phyloP scores from a whole-genome alignment of 2,329 filamentous ascomycete species.

The Sporothrix euskadiensis region DNA sequence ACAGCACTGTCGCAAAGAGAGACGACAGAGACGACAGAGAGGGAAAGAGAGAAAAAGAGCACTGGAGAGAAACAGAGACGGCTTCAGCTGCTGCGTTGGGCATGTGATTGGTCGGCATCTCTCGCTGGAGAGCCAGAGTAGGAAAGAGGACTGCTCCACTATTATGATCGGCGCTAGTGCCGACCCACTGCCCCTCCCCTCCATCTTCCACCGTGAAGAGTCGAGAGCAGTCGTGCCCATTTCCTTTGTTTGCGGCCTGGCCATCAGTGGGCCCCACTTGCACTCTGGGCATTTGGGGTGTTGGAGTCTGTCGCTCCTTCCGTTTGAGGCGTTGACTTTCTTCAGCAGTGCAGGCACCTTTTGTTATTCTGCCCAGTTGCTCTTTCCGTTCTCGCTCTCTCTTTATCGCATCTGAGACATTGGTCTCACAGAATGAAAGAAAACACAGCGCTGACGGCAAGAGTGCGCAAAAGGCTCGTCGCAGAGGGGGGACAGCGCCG shows the following conservation, averaged over 20 bases:
- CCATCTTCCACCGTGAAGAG: not conserved
- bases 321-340: not conserved
- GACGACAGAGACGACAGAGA: not conserved
- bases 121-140: not conserved
- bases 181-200: not conserved
- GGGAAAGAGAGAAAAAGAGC: not conserved
- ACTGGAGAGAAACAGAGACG: not conserved
- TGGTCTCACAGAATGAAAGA: not conserved
- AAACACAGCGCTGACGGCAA: not conserved
- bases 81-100: not conserved
- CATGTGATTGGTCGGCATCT: constrained; percentile 10
- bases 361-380: not conserved
- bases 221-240: not conserved
- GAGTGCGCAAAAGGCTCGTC: not conserved
- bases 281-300: not conserved
- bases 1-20: not conserved
- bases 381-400: not conserved
- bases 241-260: not conserved
- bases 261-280: not conserved
- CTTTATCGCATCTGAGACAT: constrained; percentile 10
- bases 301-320: not conserved
- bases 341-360: not conserved
- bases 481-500: not conserved
- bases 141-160: not conserved
- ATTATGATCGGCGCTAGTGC: constrained; percentile 7